Conservation (phyloP, 495 filamentous ascomycete genomes). For the Pyronema domesticum region DNA sequence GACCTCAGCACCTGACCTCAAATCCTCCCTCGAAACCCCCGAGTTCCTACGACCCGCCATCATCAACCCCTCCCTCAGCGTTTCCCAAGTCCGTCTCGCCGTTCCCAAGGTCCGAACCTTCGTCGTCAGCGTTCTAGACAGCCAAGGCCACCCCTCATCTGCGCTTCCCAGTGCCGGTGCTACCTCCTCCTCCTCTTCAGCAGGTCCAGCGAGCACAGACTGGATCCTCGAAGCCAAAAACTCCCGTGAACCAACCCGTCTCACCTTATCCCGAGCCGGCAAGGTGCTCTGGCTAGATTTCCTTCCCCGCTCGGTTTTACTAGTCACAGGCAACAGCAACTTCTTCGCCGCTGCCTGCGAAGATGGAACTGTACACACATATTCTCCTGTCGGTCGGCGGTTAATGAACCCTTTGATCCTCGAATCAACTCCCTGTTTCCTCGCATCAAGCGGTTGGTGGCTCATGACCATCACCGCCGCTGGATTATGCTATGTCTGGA, state of each 20-base stretch:
- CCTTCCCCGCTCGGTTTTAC: constrained; percentile 60
- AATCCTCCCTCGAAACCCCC: constrained; percentile 52
- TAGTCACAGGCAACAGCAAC: constrained; percentile 70
- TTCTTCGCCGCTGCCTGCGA: constrained; percentile 91
- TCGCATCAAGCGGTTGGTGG: constrained; percentile 80
- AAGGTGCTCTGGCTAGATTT: constrained; percentile 84
- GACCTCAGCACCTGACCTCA: constrained; percentile 39
- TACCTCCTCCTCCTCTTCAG: constrained; percentile 29
- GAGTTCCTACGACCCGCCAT: constrained; percentile 80
- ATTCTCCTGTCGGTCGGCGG: constrained; percentile 85
- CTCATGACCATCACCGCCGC: constrained; percentile 73
- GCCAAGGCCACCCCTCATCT: constrained; percentile 22
- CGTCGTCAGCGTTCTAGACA: constrained; percentile 50
- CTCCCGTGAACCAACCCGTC: constrained; percentile 56
- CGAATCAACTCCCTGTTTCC: constrained; percentile 82
- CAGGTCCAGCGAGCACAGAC: constrained; percentile 30
- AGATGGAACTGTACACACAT: constrained; percentile 80
- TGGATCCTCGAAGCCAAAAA: constrained; percentile 60
- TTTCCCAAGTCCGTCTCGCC: constrained; percentile 74
- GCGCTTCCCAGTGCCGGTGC: constrained; percentile 18
- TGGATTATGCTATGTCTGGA: constrained; percentile 86
- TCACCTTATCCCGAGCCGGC: constrained; percentile 69
- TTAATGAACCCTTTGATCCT: constrained; percentile 66
- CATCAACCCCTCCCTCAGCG: constrained; percentile 53
- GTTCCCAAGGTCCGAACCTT: constrained; percentile 73